These are phyloP conservation scores for Penicillium bialowiezense DNA, from an alignment of 495 filamentous ascomycete genomes.

Conservation along the genomic window DNA sequence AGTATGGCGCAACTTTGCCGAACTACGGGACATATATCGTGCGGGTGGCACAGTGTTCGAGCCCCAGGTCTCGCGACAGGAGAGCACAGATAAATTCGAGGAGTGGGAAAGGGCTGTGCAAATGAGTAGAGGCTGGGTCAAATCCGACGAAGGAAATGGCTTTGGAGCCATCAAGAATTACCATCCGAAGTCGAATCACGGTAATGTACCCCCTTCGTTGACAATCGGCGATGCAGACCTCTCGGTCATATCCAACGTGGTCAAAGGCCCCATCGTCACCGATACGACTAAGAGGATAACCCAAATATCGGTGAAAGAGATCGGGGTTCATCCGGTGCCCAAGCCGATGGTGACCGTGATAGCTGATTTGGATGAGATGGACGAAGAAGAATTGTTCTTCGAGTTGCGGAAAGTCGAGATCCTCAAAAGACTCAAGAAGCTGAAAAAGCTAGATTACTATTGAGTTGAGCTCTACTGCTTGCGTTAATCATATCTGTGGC, in stretches of 20 bases:
- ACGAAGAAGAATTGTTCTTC: conserved; percentile 41
- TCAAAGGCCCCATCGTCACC: not conserved
- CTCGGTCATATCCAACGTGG: conserved; percentile 2
- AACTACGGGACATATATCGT: conserved; percentile 74
- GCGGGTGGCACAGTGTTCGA: conserved; percentile 70
- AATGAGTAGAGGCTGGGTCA: conserved; percentile 79
- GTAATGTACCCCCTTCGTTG: not conserved
- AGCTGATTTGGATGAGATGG: conserved; percentile 33
- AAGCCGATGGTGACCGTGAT: conserved; percentile 22
- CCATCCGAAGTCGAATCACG: not conserved
- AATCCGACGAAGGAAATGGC: not conserved
- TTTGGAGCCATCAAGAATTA: not conserved
- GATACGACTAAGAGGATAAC: conserved; percentile 9
- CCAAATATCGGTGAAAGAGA: conserved; percentile 14
- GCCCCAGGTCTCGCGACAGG: conserved; percentile 59
- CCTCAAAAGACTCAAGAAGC: conserved; percentile 37
- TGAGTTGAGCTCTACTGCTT: not conserved
- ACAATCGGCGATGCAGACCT: not conserved
- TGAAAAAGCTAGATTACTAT: conserved; percentile 29
- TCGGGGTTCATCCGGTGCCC: conserved; percentile 14
- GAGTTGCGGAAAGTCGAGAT: conserved; percentile 43
- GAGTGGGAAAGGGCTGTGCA: conserved; percentile 83
- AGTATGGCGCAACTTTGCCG: conserved; percentile 77
- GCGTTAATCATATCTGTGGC: too few relatives aligned
- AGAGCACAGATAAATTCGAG: conserved; percentile 62